phyloP scores from a whole-genome alignment of 352 stramenopile genomes.

The Pythium sukuiense region DNA sequence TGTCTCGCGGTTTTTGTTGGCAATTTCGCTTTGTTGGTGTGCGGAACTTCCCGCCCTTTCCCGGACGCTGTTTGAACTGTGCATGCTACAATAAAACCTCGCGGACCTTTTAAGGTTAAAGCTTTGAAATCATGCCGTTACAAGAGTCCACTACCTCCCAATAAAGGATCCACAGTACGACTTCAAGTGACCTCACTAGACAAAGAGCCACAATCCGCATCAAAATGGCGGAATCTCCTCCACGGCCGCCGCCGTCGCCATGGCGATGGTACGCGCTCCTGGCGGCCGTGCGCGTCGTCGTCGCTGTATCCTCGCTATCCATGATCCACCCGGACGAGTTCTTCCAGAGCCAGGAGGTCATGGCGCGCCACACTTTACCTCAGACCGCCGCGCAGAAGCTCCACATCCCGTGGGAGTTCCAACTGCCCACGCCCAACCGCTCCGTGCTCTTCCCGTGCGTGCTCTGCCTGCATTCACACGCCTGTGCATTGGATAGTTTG shows the following conservation, averaged over 20 bases:
- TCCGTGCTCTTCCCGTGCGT: constrained; percentile 76
- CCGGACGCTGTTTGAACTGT: constrained; percentile 15
- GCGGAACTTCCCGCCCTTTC: constrained; percentile 25
- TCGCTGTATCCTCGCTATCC: constrained; percentile 35
- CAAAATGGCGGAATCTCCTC: background rate
- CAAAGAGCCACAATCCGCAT: background rate
- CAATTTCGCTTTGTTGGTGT: constrained; percentile 3
- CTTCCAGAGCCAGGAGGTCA: constrained; percentile 87
- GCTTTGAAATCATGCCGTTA: constrained; percentile 2
- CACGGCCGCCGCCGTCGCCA: background rate
- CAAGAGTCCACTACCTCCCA: background rate
- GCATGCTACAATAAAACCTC: constrained; percentile 10
- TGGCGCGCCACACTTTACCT: constrained; percentile 54
- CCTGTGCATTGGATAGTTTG: background rate
- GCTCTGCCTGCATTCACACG: background rate
- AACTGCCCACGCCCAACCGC: constrained; percentile 58
- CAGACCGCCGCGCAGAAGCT: constrained; percentile 27
- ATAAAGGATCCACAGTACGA: constrained; percentile 11
- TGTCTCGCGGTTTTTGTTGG: background rate
- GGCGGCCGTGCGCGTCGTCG: constrained; percentile 40
- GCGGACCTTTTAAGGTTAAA: constrained; percentile 1
- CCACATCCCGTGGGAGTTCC: constrained; percentile 78
- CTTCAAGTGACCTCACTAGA: constrained; percentile 14
- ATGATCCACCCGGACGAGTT: constrained; percentile 87
- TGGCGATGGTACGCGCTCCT: constrained; percentile 36